phyloP scores from a whole-genome alignment of 1,139 yeast species.

The Candida glucosophila region DNA sequence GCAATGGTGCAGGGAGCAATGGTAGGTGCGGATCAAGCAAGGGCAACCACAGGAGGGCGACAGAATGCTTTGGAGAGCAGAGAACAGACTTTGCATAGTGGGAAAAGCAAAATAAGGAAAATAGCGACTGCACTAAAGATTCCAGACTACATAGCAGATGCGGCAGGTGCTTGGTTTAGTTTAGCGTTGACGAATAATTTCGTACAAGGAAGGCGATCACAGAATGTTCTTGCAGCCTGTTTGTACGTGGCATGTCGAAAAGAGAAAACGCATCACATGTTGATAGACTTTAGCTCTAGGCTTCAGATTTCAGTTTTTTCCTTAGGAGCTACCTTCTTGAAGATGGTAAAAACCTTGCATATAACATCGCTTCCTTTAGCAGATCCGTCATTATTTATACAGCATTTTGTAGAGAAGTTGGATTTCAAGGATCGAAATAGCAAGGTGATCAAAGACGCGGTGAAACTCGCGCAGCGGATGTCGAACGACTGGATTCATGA shows the following conservation, averaged over 20 bases:
- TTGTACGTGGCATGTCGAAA: conserved; percentile 89
- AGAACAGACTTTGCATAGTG: conserved; percentile 80
- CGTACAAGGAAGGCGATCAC: conserved; percentile 92
- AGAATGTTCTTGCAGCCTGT: conserved; percentile 92
- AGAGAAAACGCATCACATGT: conserved; percentile 87
- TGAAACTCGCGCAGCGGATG: conserved; percentile 82
- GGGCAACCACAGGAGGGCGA: conserved; percentile 59
- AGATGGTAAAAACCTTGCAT: conserved; percentile 76
- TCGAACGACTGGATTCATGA: conserved; percentile 91
- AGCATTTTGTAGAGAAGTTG: conserved; percentile 83
- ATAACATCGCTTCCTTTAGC: conserved; percentile 75
- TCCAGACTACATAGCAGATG: conserved; percentile 77
- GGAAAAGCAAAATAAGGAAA: conserved; percentile 64
- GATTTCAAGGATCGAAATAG: conserved; percentile 66
- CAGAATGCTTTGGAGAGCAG: conserved; percentile 74
- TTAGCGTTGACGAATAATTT: conserved; percentile 80
- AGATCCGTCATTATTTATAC: conserved; percentile 89
- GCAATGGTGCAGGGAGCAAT: conserved; percentile 94
- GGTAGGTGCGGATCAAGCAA: conserved; percentile 80
- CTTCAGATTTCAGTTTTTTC: conserved; percentile 88
- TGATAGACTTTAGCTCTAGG: conserved; percentile 87
- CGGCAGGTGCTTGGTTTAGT: conserved; percentile 84
- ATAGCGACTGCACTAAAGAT: conserved; percentile 74
- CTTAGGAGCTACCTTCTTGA: conserved; percentile 89
- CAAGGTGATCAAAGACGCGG: conserved; percentile 81